A percentile compares a stretch with the other conserved stretches of the same genome.
These are phyloP conservation scores for Acarospora socialis DNA, from an alignment of 2,329 filamentous ascomycete genomes.

Conservation along the genomic window DNA sequence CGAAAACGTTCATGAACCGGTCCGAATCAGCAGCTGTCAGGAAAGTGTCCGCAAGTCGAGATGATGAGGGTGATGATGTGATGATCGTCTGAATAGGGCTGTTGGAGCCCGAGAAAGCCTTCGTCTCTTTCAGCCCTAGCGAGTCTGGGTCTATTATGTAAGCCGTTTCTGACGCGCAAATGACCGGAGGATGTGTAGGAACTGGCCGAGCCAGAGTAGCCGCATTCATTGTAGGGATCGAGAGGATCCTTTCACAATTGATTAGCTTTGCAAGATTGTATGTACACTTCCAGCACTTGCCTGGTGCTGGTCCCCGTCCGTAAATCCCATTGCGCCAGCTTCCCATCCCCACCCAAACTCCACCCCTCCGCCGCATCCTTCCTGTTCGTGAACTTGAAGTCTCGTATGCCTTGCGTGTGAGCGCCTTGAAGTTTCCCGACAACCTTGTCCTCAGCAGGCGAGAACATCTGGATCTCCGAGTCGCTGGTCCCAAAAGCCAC, in stretches of 20 bases:
- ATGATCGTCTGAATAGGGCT: constrained; percentile 34
- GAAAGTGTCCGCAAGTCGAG: constrained; percentile 25
- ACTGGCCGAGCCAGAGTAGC: constrained; percentile 28
- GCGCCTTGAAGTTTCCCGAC: constrained; percentile 30
- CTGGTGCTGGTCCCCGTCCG: constrained; percentile 27
- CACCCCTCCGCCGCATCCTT: constrained; percentile 30
- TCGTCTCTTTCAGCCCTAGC: constrained; percentile 24
- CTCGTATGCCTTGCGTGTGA: constrained; percentile 34
- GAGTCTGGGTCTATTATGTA: constrained; percentile 28
- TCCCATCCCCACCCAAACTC: constrained; percentile 40
- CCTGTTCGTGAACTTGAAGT: constrained; percentile 35
- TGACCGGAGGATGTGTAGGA: constrained; percentile 27
- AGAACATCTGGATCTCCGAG: constrained; percentile 36
- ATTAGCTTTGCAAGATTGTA: constrained; percentile 3
- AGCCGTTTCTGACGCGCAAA: constrained; percentile 37
- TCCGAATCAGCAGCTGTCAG: constrained; percentile 34
- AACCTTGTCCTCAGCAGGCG: constrained; percentile 33
- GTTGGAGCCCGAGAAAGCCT: constrained; percentile 35
- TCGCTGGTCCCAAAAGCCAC: constrained; percentile 35
- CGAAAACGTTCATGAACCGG: constrained; percentile 37
- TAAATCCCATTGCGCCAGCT: constrained; percentile 39
- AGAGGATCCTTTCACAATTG: constrained; percentile 24
- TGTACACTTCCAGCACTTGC: too few relatives aligned
- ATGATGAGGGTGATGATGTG: constrained; percentile 24
- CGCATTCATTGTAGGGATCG: constrained; percentile 28